Evolutionary conservation across 129 eudicot genomes (phyloP), one percentile per base, ranked within the genome.

Genomic region (Flaveria linearis): DNA sequence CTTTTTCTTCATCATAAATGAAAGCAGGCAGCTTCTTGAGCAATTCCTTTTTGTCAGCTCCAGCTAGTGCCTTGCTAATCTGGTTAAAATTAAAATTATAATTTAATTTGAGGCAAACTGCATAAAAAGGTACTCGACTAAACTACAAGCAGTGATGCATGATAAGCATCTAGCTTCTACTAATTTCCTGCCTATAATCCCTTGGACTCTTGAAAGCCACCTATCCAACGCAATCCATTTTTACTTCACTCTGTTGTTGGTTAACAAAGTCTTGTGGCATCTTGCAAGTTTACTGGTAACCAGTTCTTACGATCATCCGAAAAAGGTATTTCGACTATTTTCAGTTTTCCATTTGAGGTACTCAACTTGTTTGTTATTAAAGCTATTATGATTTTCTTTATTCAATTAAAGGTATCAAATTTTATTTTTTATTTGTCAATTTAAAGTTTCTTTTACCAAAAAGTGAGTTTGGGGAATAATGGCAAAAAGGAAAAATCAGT

Each of bases 1-100:
- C 96, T 72, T 93, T 93, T 66, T 93, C 98, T 79, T 93, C 97
- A 57, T 93, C 96, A 57, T 91, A 88, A 62, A 88, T 88, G 76
- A 93, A 93, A 71, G 92, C 82, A 57, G 97, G 97, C 68, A 91
- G 85, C 78, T 91, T 93, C 76, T 71, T 86, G 91, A 93, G 83
- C 65, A 91, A 80, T 56, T 93, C 93, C 84, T 91, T 93, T 68
- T 82, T 93, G 72, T 93, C 96, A 69, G 97, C 72, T 72, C 92
- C 93, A 55, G 91, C 82, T 68, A 93, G 76, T 50, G 90, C 88
- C 85, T 88, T 85, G 83, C 93, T 90, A 60, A 90, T 88, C 98
- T 93, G 83, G 75, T 61, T 66, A 73, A 42, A 26, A 75, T 55
- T 28, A 73, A 66, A 46, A 43, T 72, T 60, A 60, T 23, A 11